Percentiles rank a stretch among this genome's conserved stretches.
These are phyloP conservation scores for Pneumocystis murina DNA, from an alignment of 1,139 yeast species.

Conservation along the genomic window DNA sequence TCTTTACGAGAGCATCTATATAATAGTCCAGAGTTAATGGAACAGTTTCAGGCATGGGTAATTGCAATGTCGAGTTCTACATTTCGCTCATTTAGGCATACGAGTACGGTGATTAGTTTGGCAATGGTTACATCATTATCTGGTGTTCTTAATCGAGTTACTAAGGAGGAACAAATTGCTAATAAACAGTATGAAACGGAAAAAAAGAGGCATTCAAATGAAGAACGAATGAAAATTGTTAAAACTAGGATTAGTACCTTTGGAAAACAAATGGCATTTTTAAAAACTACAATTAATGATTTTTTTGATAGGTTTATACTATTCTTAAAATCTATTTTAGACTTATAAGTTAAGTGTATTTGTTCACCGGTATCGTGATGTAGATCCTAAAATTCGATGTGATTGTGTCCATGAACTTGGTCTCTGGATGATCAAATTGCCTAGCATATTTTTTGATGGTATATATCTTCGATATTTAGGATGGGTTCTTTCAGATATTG, in stretches of 20 bases:
- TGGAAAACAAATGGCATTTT: conserved; percentile 37
- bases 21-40: conserved; percentile 36
- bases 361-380: conserved; percentile 66
- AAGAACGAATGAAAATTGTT: conserved; percentile 32
- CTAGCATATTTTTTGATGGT: conserved; percentile 57
- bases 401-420: conserved; percentile 52
- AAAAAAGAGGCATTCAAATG: conserved; percentile 24
- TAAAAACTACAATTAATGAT: conserved; percentile 48
- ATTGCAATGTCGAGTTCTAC: conserved; percentile 55
- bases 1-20: conserved; percentile 55
- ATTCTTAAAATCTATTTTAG: too few relatives aligned
- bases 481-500: conserved; percentile 64
- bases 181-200: conserved; percentile 25
- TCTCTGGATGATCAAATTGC: conserved; percentile 53
- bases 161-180: conserved; percentile 24
- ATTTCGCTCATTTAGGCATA: conserved; percentile 56
- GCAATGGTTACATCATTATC: conserved; percentile 48
- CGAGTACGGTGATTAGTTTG: conserved; percentile 47
- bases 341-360: conserved; percentile 33
- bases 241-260: conserved; percentile 35
- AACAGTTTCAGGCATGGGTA: conserved; percentile 57
- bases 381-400: conserved; percentile 54
- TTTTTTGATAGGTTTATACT: conserved; percentile 30
- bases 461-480: conserved; percentile 64
- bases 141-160: conserved; percentile 33